These are phyloP conservation scores for Exophiala oligosperma DNA, from an alignment of 2,329 filamentous ascomycete species.

Conservation along the genomic window DNA sequence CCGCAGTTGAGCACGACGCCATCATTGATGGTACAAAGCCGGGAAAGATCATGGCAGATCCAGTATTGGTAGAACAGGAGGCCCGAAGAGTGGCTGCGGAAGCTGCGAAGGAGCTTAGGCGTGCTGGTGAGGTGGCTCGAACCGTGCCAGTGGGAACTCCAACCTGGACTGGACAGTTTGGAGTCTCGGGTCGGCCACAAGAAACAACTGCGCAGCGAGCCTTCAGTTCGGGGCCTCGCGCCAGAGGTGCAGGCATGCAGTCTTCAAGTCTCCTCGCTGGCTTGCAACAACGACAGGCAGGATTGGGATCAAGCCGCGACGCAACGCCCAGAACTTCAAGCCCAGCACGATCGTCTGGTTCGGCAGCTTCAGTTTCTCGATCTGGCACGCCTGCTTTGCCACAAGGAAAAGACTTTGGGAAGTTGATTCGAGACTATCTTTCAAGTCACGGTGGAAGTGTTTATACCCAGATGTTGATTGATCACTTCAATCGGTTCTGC, in stretches of 20 bases:
- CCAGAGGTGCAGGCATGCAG: constrained; percentile 31
- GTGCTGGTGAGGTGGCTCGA: constrained; percentile 70
- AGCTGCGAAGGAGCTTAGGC: constrained; percentile 73
- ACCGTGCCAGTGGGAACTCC: constrained; percentile 77
- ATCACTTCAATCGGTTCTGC: constrained; percentile 85
- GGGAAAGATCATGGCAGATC: constrained; percentile 70
- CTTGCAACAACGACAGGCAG: constrained; percentile 58
- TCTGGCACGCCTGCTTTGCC: constrained; percentile 34
- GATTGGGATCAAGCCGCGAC: constrained; percentile 11
- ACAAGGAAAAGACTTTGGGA: constrained; percentile 63
- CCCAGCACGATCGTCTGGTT: constrained; percentile 27
- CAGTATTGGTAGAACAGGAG: constrained; percentile 75
- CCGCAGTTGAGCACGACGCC: constrained; percentile 88
- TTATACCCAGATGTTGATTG: constrained; percentile 80
- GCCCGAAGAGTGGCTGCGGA: constrained; percentile 75
- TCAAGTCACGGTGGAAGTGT: constrained; percentile 73
- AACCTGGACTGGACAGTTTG: constrained; percentile 89
- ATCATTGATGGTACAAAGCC: constrained; percentile 67
- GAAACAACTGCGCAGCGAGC: constrained; percentile 49
- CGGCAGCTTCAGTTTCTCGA: constrained; percentile 21
- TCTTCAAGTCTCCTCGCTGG: constrained; percentile 56
- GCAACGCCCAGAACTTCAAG: constrained; percentile 24
- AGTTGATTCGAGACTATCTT: constrained; percentile 77
- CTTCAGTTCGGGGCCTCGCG: constrained; percentile 34
- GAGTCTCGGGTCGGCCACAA: constrained; percentile 71